Percentiles rank a stretch among this genome's conserved stretches.
Evolutionary conservation across 2,329 filamentous ascomycete genomes (phyloP).

Genomic region (Tolypocladium pustulatum): DNA sequence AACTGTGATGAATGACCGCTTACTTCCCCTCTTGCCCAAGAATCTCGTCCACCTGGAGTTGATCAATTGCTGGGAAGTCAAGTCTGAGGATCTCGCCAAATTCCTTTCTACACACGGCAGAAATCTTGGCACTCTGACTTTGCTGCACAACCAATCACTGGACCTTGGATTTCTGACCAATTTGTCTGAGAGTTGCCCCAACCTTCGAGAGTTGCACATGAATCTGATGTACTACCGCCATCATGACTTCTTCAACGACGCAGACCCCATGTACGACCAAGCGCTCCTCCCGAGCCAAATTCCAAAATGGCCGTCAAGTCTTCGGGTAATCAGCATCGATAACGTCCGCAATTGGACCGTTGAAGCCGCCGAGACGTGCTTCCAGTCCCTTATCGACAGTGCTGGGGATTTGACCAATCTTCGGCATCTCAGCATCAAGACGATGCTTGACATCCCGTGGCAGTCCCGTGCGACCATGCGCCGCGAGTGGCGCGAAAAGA

Average conservation of each 20-base stretch:
- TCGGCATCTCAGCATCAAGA: slow-evolving; percentile 60
- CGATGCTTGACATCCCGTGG: slow-evolving; percentile 73
- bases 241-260: slow-evolving; percentile 56
- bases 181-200: slow-evolving; percentile 58
- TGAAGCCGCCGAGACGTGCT: slow-evolving; percentile 63
- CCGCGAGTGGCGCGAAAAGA: slow-evolving; percentile 61
- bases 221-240: slow-evolving; percentile 70
- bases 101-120: slow-evolving; percentile 61
- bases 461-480: slow-evolving; percentile 72
- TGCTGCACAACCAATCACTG: slow-evolving; percentile 73
- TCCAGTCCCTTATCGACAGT: slow-evolving; percentile 65
- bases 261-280: slow-evolving; percentile 62
- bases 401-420: slow-evolving; percentile 57
- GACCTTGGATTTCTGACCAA: slow-evolving; percentile 63
- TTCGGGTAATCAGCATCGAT: slow-evolving; percentile 63
- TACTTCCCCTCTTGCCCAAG: slow-evolving; percentile 59
- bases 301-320: slow-evolving; percentile 66
- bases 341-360: slow-evolving; percentile 67
- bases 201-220: slow-evolving; percentile 60
- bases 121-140: slow-evolving; percentile 53
- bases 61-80: slow-evolving; percentile 68
- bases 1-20: slow-evolving; percentile 54
- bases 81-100: slow-evolving; percentile 50
- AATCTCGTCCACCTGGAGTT: slow-evolving; percentile 59
- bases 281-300: slow-evolving; percentile 54